Evolutionary conservation across 257 asterid species (phyloP), one percentile per base, ranked within the genome.

Genomic region (Scutellaria baicalensis): DNA sequence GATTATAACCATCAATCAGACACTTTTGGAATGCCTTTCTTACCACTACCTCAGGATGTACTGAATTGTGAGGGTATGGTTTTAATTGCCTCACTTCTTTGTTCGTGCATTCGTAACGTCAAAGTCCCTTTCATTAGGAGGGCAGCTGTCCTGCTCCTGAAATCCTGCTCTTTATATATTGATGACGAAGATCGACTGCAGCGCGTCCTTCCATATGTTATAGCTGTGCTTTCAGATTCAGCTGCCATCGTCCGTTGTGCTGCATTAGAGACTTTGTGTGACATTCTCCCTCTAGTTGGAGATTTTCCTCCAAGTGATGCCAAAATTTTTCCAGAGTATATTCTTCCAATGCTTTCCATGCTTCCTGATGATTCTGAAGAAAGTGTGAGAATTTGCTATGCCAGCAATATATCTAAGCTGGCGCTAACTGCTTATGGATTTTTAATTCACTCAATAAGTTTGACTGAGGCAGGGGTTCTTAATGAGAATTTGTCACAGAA

Each of bases 241-340:
- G 91, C 97, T 75, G 97, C 99, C 62, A 91, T 94, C 68, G 99
- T 94, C 61, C 97, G 99, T 27, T 94, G 92, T 82, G 99, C 99
- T 64, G 97, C 99, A 33, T 74, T 94, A 59, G 99, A 94, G 84
- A 86, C 98, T 70, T 70, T 91, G 72, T 94, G 98, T 44, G 98
- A 94, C 82, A 91, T 94, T 83, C 97, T 94, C 72, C 97, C 99
- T 75, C 75, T 91, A 43, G 92, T 94, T 67, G 80, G 97, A 81
- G 99, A 91, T 81, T 94, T 94, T 68, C 97, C 99, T 68, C 98
- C 99, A 0, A 94, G 98, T 82, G 99, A 94, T 81, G 99, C 99
- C 84, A 94, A 94, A 86, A 94, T 94, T 6, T 94, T 94, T 76
- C 99, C 99, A 0, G 99, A 94, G 78, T 94, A 94, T 78, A 91